Evolutionary conservation across 306 rosid species (phyloP).

Genomic region (Oxytropis ochrocephala): DNA sequence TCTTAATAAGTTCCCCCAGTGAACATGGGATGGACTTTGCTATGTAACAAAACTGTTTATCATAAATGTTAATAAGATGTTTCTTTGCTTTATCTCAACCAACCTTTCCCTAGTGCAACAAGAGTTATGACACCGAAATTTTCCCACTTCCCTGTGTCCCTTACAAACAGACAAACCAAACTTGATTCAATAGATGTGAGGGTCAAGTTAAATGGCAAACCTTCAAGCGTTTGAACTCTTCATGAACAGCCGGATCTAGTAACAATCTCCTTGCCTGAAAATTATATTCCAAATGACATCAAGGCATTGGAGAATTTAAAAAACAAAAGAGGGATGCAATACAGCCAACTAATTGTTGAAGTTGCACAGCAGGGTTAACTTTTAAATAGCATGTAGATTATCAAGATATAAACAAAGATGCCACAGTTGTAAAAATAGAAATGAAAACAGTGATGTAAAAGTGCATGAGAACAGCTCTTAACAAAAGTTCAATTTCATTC

Average conservation of each 20-base stretch:
- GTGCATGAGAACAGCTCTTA: not conserved
- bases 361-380: not conserved
- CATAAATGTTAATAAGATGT: not conserved
- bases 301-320: not conserved
- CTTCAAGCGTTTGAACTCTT: slow-evolving; percentile 86
- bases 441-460: not conserved
- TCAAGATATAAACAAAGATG: not conserved
- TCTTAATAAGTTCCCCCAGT: not conserved
- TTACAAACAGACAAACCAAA: not conserved
- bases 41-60: not conserved
- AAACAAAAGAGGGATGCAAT: slow-evolving; percentile 6
- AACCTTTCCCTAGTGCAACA: slow-evolving; percentile 5
- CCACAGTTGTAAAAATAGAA: not conserved
- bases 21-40: not conserved
- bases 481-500: not conserved
- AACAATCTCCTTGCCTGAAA: slow-evolving; percentile 78
- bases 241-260: slow-evolving; percentile 96
- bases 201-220: slow-evolving; percentile 37
- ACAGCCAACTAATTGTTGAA: not conserved
- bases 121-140: not conserved
- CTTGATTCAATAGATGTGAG: slow-evolving; percentile 1
- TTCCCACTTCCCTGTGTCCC: not conserved
- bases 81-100: not conserved
- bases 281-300: slow-evolving; percentile 15
- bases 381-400: not conserved